Conservation (phyloP, 805 yeast genomes). For the Wickerhamiella azymoides region DNA sequence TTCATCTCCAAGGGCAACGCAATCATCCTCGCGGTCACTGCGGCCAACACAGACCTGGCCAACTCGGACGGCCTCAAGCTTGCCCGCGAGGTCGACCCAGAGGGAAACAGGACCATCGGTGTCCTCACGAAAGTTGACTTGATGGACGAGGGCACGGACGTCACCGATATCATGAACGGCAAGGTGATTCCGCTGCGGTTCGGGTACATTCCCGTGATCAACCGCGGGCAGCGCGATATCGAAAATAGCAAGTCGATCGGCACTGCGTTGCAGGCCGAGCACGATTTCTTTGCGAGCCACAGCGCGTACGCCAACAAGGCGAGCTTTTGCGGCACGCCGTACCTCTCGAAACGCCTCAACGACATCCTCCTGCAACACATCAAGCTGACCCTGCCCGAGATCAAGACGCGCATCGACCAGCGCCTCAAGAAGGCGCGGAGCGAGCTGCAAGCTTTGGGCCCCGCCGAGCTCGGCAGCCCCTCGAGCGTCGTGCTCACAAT, state of each 20-base stretch:
- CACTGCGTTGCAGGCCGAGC: conserved; percentile 75
- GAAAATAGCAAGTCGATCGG: conserved; percentile 75
- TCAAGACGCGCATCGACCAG: conserved; percentile 76
- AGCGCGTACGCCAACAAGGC: conserved; percentile 82
- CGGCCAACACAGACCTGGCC: conserved; percentile 93
- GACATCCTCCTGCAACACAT: conserved; percentile 83
- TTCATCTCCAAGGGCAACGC: conserved; percentile 94
- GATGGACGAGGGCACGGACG: conserved; percentile 98
- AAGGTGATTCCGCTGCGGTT: conserved; percentile 88
- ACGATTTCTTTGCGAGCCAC: conserved; percentile 69
- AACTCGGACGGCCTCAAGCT: conserved; percentile 91
- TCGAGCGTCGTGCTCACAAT: conserved; percentile 79
- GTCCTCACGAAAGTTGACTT: conserved; percentile 92
- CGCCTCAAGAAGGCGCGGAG: conserved; percentile 73
- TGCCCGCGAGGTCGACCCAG: conserved; percentile 97
- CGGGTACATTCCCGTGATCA: conserved; percentile 94
- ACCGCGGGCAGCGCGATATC: conserved; percentile 95
- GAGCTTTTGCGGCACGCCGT: conserved; percentile 93
- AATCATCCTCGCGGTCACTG: conserved; percentile 84
- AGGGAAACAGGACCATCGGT: conserved; percentile 88
- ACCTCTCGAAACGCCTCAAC: conserved; percentile 82
- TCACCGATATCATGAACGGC: conserved; percentile 87
- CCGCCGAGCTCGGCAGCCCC: conserved; percentile 66
- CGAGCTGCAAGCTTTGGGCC: conserved; percentile 68
- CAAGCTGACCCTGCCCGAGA: conserved; percentile 78